phyloP scores from a whole-genome alignment of 306 rosid genomes.

The Ziziphus jujuba region DNA sequence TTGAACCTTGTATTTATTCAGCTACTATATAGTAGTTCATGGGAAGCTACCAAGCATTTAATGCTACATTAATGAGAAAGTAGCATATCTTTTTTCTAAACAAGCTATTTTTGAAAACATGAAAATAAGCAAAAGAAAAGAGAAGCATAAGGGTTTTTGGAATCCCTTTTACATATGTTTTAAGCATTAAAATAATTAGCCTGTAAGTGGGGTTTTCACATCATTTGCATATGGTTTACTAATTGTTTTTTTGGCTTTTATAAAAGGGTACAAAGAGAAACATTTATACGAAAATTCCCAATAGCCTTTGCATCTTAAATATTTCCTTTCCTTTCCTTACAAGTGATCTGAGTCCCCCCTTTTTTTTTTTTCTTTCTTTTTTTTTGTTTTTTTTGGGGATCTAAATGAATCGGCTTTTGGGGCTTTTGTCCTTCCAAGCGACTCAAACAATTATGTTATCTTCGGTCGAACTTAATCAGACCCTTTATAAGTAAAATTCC shows the following conservation, averaged over 20 bases:
- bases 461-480: conserved; percentile 8
- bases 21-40: not conserved
- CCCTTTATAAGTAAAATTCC: not conserved
- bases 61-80: too few relatives aligned
- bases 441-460: conserved; percentile 39
- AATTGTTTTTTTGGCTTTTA: not conserved
- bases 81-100: too few relatives aligned
- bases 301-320: not conserved
- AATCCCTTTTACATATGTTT: too few relatives aligned
- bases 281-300: not conserved
- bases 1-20: not conserved
- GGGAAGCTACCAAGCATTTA: too few relatives aligned
- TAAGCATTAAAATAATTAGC: too few relatives aligned
- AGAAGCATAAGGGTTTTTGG: too few relatives aligned
- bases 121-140: too few relatives aligned
- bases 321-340: conserved; percentile 3
- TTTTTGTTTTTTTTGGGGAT: conserved; percentile 21
- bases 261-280: not conserved
- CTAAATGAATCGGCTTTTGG: conserved; percentile 31
- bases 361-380: not conserved
- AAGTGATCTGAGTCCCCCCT: conserved; percentile 24
- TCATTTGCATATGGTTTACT: not conserved
- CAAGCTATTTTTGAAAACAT: too few relatives aligned
- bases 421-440: conserved; percentile 43
- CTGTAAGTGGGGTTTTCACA: not conserved